A percentile compares a stretch with the other conserved stretches of the same genome.
Evolutionary conservation across 148 eudicot genomes (phyloP).

Genomic region (Fagopyrum tataricum): DNA sequence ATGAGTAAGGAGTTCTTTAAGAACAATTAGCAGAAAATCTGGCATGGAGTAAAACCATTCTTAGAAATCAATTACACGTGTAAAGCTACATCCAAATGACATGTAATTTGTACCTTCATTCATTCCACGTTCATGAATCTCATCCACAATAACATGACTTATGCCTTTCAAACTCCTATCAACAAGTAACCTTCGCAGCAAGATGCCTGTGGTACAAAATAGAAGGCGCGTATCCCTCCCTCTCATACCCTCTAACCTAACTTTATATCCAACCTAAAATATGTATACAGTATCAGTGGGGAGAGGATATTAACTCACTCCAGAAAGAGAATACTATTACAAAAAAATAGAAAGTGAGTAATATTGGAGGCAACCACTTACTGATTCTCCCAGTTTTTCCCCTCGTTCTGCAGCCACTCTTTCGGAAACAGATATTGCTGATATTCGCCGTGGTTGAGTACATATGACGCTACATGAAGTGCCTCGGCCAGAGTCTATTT

Average conservation of each 20-base stretch:
- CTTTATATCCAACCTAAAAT: constrained; percentile 94
- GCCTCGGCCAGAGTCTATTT: constrained; percentile 95
- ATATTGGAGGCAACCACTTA: constrained; percentile 26
- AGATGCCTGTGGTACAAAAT: constrained; percentile 95
- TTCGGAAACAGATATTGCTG: constrained; percentile 95
- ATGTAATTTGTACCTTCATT: constrained; percentile 69
- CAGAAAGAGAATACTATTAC: not conserved
- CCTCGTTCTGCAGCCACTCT: constrained; percentile 93
- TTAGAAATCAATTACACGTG: not conserved
- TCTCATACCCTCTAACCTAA: constrained; percentile 93
- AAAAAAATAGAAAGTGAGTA: not conserved
- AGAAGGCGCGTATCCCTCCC: constrained; percentile 93
- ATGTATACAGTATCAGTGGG: constrained; percentile 14
- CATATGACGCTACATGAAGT: constrained; percentile 92
- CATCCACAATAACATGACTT: constrained; percentile 93
- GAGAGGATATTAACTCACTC: not conserved
- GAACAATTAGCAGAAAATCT: constrained; percentile 95
- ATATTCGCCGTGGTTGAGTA: constrained; percentile 98
- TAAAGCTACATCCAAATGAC: constrained; percentile 5
- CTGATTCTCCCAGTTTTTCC: constrained; percentile 98
- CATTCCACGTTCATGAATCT: constrained; percentile 99
- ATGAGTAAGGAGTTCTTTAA: constrained; percentile 86
- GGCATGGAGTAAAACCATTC: constrained; percentile 18
- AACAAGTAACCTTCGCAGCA: constrained; percentile 80
- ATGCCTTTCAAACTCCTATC: constrained; percentile 89